These are phyloP conservation scores for Pseudodiploospora longispora DNA, from an alignment of 2,329 filamentous ascomycete species.

Conservation along the genomic window DNA sequence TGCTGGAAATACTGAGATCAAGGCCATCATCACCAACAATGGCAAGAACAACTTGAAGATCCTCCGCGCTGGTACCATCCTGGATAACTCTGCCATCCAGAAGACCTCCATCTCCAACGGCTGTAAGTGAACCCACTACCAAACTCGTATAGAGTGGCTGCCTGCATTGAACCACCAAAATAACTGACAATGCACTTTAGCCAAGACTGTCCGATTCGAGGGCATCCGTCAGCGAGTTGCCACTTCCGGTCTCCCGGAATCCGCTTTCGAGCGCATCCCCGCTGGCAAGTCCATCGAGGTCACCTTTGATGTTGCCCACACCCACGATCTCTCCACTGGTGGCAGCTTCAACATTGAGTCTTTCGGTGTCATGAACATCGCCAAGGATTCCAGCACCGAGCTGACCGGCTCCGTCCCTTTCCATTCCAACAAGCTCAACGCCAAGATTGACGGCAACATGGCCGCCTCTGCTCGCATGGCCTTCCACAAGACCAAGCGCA, in stretches of 20 bases:
- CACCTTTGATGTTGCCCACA: constrained; percentile 45
- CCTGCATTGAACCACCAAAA: neutral
- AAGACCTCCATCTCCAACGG: constrained; percentile 42
- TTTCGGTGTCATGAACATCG: constrained; percentile 46
- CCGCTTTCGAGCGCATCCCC: constrained; percentile 41
- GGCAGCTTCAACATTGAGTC: constrained; percentile 49
- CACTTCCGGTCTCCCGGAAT: constrained; percentile 34
- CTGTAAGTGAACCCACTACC: constrained; percentile 24
- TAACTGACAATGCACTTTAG: constrained; percentile 12
- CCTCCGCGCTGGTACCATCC: constrained; percentile 43
- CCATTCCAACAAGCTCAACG: constrained; percentile 49
- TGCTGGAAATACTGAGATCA: constrained; percentile 43
- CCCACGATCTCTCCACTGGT: constrained; percentile 41
- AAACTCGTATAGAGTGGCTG: neutral
- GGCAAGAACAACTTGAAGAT: constrained; percentile 40
- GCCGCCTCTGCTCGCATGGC: constrained; percentile 43
- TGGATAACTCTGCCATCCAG: constrained; percentile 43
- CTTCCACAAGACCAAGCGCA: constrained; percentile 40
- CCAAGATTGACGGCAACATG: constrained; percentile 48
- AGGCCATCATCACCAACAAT: constrained; percentile 45
- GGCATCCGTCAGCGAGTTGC: constrained; percentile 43
- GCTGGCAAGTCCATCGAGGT: constrained; percentile 41
- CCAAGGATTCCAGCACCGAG: constrained; percentile 40
- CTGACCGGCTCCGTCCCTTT: constrained; percentile 48
- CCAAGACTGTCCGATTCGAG: constrained; percentile 37